A percentile compares a stretch with the other conserved stretches of the same genome.
Conservation (phyloP, 1,139 yeast genomes). For the Meyerozyma guilliermondii region DNA sequence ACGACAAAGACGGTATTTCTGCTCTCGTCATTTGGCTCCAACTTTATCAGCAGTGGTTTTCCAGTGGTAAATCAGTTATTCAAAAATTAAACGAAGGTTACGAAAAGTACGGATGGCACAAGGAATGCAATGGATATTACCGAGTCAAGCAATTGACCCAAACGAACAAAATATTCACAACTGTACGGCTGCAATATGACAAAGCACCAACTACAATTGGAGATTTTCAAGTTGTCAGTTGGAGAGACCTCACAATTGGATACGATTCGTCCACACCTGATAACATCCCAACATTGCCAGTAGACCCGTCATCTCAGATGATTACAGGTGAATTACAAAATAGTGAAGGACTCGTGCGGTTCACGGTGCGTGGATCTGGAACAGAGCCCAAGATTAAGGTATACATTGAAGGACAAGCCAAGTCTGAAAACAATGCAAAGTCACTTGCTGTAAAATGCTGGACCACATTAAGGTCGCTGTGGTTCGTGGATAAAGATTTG, state of each 20-base stretch:
- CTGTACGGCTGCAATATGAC: conserved; percentile 38
- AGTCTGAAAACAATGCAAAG: conserved; percentile 39
- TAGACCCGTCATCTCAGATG: conserved; percentile 77
- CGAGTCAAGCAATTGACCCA: conserved; percentile 53
- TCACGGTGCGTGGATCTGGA: conserved; percentile 92
- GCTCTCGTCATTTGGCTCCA: conserved; percentile 80
- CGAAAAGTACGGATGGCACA: conserved; percentile 68
- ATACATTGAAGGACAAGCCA: conserved; percentile 73
- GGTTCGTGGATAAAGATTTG: conserved; percentile 48
- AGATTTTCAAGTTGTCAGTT: conserved; percentile 47
- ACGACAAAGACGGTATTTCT: conserved; percentile 90
- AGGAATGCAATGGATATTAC: conserved; percentile 86
- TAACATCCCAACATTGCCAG: conserved; percentile 60
- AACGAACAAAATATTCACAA: conserved; percentile 45
- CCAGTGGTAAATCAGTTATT: conserved; percentile 22
- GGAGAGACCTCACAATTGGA: conserved; percentile 86
- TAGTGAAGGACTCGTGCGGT: conserved; percentile 44
- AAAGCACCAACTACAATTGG: conserved; percentile 45
- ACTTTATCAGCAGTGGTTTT: conserved; percentile 51
- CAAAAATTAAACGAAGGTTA: conserved; percentile 57
- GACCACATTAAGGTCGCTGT: conserved; percentile 47
- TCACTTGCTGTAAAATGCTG: conserved; percentile 62
- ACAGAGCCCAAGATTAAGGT: conserved; percentile 94
- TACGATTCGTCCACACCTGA: conserved; percentile 65
- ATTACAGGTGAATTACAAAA: conserved; percentile 52